phyloP scores from a whole-genome alignment of 495 filamentous ascomycete genomes.

The Platismatia glauca region DNA sequence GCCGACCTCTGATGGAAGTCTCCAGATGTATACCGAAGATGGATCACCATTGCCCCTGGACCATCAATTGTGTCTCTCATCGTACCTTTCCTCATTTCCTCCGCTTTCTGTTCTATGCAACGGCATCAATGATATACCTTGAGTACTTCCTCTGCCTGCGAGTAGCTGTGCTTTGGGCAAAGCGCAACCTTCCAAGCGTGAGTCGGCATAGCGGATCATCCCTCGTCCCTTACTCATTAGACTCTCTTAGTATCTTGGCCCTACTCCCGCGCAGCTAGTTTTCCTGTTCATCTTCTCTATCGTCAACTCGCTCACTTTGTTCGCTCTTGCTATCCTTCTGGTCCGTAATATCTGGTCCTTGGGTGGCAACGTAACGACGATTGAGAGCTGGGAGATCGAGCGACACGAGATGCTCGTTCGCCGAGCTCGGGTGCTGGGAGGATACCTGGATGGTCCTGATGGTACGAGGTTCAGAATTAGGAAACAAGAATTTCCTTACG shows the following conservation, averaged over 20 bases:
- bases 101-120: slow-evolving; percentile 76
- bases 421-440: slow-evolving; percentile 47
- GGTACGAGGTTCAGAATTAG: slow-evolving; percentile 46
- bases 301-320: slow-evolving; percentile 50
- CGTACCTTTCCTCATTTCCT: slow-evolving; percentile 84
- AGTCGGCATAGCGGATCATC: slow-evolving; percentile 18
- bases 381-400: slow-evolving; percentile 90
- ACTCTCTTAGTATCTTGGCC: slow-evolving; percentile 60
- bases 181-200: slow-evolving; percentile 60
- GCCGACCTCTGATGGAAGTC: neutral
- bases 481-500: slow-evolving; percentile 81
- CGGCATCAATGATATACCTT: slow-evolving; percentile 56
- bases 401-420: slow-evolving; percentile 68
- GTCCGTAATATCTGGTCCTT: slow-evolving; percentile 50
- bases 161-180: slow-evolving; percentile 52
- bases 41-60: slow-evolving; percentile 99
- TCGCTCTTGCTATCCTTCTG: slow-evolving; percentile 59
- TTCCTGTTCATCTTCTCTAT: slow-evolving; percentile 58
- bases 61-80: slow-evolving; percentile 83
- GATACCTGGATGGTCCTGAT: slow-evolving; percentile 52
- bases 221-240: neutral
- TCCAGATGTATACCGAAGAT: slow-evolving; percentile 83
- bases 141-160: slow-evolving; percentile 51
- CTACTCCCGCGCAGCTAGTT: slow-evolving; percentile 49
- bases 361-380: slow-evolving; percentile 64